Percentiles rank a stretch among this genome's conserved stretches.
Conservation (phyloP, 73 alveolate genomes). For the Diophrys sp. region DNA sequence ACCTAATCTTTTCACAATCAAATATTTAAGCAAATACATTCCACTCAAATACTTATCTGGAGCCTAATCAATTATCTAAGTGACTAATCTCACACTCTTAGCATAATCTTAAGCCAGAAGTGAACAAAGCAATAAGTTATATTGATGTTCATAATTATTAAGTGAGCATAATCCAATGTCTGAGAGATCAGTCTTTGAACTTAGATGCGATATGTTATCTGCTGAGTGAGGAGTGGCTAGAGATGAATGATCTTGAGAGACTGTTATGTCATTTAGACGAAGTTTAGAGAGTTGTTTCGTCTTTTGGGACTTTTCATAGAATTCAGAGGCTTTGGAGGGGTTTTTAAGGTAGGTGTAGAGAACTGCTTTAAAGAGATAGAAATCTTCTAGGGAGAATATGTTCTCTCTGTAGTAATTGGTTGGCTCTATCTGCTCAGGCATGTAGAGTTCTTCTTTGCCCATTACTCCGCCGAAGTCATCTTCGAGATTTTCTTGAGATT, state of each 20-base stretch:
- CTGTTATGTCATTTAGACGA: background rate
- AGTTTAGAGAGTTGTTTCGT: background rate
- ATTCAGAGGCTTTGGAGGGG: constrained; percentile 18
- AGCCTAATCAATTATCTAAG: constrained; percentile 12
- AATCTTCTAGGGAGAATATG: constrained; percentile 53
- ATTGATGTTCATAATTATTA: constrained; percentile 37
- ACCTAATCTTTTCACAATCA: constrained; percentile 23
- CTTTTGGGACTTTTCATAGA: background rate
- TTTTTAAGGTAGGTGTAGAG: constrained; percentile 30
- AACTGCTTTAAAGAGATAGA: constrained; percentile 50
- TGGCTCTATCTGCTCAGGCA: constrained; percentile 50
- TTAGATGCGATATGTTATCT: constrained; percentile 13
- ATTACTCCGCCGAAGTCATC: constrained; percentile 11
- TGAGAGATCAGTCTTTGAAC: constrained; percentile 61
- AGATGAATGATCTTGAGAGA: too few species aligned
- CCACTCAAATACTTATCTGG: constrained; percentile 42
- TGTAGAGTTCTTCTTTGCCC: constrained; percentile 11
- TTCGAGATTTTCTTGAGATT: background rate
- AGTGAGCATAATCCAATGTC: constrained; percentile 67
- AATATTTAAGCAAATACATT: constrained; percentile 32
- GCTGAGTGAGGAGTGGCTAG: too few species aligned
- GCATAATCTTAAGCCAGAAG: constrained; percentile 13
- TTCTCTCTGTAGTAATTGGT: constrained; percentile 56
- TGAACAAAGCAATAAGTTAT: constrained; percentile 42
- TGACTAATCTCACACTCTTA: constrained; percentile 14